phyloP scores from a whole-genome alignment of 2,329 filamentous ascomycete genomes.

The Herpotrichia juniperi region DNA sequence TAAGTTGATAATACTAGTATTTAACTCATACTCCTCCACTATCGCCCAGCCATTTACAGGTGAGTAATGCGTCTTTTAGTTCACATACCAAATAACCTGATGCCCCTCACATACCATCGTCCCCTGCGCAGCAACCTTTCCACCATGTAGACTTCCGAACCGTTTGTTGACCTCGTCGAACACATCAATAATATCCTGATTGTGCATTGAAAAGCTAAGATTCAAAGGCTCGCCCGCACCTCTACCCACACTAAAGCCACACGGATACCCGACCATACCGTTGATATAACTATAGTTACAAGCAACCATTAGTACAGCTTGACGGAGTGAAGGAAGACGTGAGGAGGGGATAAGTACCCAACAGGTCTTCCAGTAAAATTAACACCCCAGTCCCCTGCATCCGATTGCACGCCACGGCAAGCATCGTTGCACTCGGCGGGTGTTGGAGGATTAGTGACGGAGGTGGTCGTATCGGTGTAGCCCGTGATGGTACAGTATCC shows the following conservation, averaged over 20 bases:
- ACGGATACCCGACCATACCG: conserved; percentile 14
- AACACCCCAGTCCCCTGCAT: conserved; percentile 29
- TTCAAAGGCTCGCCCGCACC: conserved; percentile 16
- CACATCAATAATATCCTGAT: conserved; percentile 31
- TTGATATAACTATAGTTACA: conserved; percentile 9
- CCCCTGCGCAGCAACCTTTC: conserved; percentile 24
- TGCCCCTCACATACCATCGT: conserved; percentile 22
- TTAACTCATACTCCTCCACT: too few species aligned
- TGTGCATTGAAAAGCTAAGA: conserved; percentile 24
- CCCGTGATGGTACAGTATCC: conserved; percentile 25
- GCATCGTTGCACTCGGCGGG: conserved; percentile 19
- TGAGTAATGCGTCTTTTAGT: conserved; percentile 7
- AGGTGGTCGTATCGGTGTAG: conserved; percentile 19
- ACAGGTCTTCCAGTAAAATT: conserved; percentile 20
- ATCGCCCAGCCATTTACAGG: too few species aligned
- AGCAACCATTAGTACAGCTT: background rate
- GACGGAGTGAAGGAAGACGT: background rate
- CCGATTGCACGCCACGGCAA: conserved; percentile 18
- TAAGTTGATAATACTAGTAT: too few species aligned
- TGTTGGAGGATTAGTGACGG: conserved; percentile 12
- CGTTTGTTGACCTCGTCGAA: conserved; percentile 24
- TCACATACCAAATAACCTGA: conserved; percentile 22
- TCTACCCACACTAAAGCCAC: conserved; percentile 23
- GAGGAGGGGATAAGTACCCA: conserved; percentile 10
- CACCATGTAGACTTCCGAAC: conserved; percentile 22